Percentiles rank a stretch among this genome's conserved stretches.
Conservation (phyloP, 805 yeast species). For the Wickerhamiella brachini region DNA sequence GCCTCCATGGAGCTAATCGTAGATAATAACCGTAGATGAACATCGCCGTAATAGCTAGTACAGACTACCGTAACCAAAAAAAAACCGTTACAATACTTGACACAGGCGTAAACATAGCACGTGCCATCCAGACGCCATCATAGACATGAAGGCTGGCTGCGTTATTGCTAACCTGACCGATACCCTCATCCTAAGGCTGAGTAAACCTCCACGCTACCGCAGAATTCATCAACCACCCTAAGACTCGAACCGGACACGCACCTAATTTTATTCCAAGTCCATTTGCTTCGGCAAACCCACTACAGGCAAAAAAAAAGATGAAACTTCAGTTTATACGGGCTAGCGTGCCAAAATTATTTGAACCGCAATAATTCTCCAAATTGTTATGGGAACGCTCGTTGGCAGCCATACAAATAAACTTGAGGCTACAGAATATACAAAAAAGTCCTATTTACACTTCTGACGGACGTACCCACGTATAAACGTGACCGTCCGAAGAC, state of each 20-base stretch:
- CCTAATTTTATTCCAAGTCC: slow-evolving; percentile 8
- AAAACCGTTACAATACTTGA: slow-evolving; percentile 2
- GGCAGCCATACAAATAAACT: too few relatives aligned
- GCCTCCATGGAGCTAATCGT: too few relatives aligned
- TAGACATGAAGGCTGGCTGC: slow-evolving; percentile 21
- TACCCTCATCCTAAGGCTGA: slow-evolving; percentile 18
- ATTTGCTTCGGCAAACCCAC: slow-evolving; percentile 9
- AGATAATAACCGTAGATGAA: too few relatives aligned
- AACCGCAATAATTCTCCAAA: too few relatives aligned
- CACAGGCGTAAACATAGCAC: slow-evolving; percentile 9
- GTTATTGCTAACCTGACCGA: slow-evolving; percentile 23
- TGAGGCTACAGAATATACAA: neutral
- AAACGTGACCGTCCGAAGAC: slow-evolving; percentile 23
- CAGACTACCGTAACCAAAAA: too few relatives aligned
- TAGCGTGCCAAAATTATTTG: too few relatives aligned
- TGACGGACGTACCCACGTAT: slow-evolving; percentile 18
- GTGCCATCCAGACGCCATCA: slow-evolving; percentile 23
- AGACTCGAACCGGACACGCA: slow-evolving; percentile 24
- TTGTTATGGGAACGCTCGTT: too few relatives aligned
- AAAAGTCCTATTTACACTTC: neutral
- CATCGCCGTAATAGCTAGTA: too few relatives aligned
- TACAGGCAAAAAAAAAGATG: neutral
- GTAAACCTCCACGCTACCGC: slow-evolving; percentile 16
- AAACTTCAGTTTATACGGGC: neutral
- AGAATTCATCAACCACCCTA: slow-evolving; percentile 16